Base-by-base conservation (phyloP, 1,139 yeast genomes). In the Diutina sp. region DNA sequence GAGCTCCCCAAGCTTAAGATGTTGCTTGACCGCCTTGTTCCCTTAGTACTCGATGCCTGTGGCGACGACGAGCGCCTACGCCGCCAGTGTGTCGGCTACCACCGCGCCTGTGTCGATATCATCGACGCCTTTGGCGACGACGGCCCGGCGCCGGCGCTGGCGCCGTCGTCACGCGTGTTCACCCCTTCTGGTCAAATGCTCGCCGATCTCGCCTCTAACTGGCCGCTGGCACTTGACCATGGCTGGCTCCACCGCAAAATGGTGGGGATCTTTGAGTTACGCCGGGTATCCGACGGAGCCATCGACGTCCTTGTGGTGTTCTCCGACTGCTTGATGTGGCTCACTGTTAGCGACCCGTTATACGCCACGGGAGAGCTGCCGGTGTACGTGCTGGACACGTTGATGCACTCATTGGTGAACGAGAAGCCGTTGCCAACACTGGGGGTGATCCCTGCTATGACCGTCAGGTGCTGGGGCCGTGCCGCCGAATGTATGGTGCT, bases 111-210 rank as follows among this genome's bases (percentile, higher is more conserved):
- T 1, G 70, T 81, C 6, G 82, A 80, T 32, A 85, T 90, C 0
- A 85, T 90, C 41, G 88, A 89, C 64, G 88, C 97, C 0, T 90
- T 90, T 72, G 96, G 95, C 0, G 76, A 74, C 30, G 61, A 60
- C 30, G 55, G 11, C 1, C 46, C 44, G 44, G 55, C 57, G 7
- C 44, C 53, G 25, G 30, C 30, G 6, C 56, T 59, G 6, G 58
- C 71, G 57, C 71, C 68, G 55, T 77, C 82, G 16, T 12, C 41
- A 35, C 76, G 97, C 60, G 83, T 90, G 0, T 89, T 90, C 66
- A 90, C 97, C 0, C 96, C 97, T 0, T 85, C 96, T 0, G 98
- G 97, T 0, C 90, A 89, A 66, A 78, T 91, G 2, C 71, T 91
- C 52, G 85, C 95, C 0, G 97, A 90, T 64, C 68, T 90, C 30